Evolutionary conservation across 2,329 filamentous ascomycete species (phyloP).

Genomic region (Exophiala phaeomuriformis): DNA sequence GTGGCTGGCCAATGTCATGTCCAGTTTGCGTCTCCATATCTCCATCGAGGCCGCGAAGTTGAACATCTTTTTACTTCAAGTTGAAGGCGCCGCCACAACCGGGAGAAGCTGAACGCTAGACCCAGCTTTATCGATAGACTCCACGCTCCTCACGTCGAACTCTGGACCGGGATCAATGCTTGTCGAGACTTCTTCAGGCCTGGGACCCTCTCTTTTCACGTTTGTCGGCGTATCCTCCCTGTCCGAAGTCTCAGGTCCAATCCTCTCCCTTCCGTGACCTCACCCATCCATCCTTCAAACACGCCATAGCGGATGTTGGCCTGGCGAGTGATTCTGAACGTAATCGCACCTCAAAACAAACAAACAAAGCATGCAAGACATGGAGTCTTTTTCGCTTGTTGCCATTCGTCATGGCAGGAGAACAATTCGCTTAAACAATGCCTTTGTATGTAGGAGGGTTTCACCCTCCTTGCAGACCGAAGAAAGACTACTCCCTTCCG

Average conservation of each 20-base stretch:
- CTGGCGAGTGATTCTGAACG: neutral
- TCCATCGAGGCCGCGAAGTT: neutral
- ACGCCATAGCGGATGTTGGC: constrained; percentile 5
- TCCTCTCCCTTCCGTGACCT: neutral
- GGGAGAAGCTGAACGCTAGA: too few species aligned
- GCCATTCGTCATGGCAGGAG: neutral
- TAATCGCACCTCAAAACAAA: neutral
- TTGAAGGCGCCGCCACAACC: neutral
- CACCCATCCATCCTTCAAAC: constrained; percentile 1
- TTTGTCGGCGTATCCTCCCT: neutral
- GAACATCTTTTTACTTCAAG: neutral
- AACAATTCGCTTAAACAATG: neutral
- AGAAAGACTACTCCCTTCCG: neutral
- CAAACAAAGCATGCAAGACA: neutral
- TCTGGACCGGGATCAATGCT: neutral
- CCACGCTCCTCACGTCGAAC: neutral
- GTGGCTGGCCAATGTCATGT: neutral
- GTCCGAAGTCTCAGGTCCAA: neutral
- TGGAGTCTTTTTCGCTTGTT: neutral
- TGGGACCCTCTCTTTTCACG: neutral
- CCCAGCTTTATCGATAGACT: neutral
- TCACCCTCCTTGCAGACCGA: neutral
- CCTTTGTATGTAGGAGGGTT: neutral
- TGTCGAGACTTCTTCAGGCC: neutral
- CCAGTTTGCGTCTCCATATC: neutral